Percentiles rank a stretch among this genome's conserved stretches.
These are phyloP conservation scores for Cercospora berteroae DNA, from an alignment of 2,329 filamentous ascomycete genomes.

Conservation along the genomic window DNA sequence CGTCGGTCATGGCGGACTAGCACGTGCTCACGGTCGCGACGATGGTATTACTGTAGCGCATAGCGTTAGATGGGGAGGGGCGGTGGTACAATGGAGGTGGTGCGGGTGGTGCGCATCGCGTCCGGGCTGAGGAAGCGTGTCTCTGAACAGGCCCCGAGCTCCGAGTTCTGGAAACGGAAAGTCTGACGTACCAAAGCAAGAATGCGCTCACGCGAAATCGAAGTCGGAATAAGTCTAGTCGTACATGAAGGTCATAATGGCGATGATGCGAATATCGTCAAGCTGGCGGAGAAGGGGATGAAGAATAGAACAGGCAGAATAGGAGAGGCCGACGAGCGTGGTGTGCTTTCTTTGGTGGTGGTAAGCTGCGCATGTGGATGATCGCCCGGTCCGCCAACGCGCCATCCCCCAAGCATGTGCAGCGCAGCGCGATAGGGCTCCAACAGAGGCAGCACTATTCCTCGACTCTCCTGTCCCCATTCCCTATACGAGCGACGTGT, in stretches of 20 bases:
- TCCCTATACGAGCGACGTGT: not conserved
- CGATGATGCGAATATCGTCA: not conserved
- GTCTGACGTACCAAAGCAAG: slow-evolving; percentile 14
- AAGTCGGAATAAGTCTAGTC: not conserved
- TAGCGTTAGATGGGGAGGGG: not conserved
- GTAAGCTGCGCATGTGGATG: slow-evolving; percentile 3
- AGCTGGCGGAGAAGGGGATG: not conserved
- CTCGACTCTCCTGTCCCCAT: not conserved
- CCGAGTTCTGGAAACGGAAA: not conserved
- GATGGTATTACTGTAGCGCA: not conserved
- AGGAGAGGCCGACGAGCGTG: not conserved
- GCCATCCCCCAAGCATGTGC: not conserved
- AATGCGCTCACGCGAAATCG: slow-evolving; percentile 2
- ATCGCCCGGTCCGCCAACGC: not conserved
- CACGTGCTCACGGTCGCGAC: not conserved
- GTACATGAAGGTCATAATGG: not conserved
- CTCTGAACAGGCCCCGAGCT: not conserved
- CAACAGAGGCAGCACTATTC: not conserved
- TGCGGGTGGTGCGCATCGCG: not conserved
- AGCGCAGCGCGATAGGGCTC: not conserved
- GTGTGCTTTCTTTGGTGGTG: not conserved
- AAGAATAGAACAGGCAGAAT: not conserved
- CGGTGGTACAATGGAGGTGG: not conserved
- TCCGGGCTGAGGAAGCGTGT: not conserved
- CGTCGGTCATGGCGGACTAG: slow-evolving; percentile 28